Conservation (phyloP, 106 monocot genomes). For the Dendrobium huoshanense region DNA sequence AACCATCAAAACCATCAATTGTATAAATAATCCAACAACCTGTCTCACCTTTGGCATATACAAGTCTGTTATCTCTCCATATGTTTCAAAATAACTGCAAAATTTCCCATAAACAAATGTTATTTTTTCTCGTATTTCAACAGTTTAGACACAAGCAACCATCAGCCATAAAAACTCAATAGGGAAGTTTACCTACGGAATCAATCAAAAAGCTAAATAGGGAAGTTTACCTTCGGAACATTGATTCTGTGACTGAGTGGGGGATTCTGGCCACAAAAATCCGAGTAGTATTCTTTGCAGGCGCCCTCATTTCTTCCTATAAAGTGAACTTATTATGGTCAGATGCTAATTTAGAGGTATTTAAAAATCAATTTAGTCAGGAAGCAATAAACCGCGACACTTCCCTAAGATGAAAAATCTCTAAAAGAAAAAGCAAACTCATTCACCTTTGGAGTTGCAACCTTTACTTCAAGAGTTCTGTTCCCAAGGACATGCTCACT, state of each 20-base stretch:
- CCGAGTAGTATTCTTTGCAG: constrained; percentile 74
- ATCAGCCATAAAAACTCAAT: constrained; percentile 5
- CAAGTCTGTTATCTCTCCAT: constrained; percentile 89
- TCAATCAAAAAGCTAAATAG: neutral
- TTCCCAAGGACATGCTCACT: constrained; percentile 87
- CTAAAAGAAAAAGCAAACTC: neutral
- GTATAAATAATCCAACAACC: neutral
- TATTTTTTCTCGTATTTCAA: neutral
- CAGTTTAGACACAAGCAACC: neutral
- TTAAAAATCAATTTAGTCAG: neutral
- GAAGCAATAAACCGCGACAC: neutral
- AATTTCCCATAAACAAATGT: neutral
- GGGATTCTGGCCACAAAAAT: constrained; percentile 97
- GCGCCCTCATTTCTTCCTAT: constrained; percentile 89
- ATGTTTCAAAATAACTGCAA: constrained; percentile 89
- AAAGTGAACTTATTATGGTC: neutral
- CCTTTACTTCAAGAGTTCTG: constrained; percentile 90
- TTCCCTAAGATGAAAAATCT: neutral
- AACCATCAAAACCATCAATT: neutral
- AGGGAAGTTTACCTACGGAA: neutral
- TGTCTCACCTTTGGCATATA: constrained; percentile 95
- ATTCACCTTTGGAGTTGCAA: constrained; percentile 91
- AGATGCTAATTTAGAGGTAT: neutral
- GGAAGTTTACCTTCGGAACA: constrained; percentile 58
- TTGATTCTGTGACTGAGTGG: constrained; percentile 63